Percentiles rank a stretch among this genome's conserved stretches.
Conservation (phyloP, 805 yeast genomes). For the Saccharomycopsis capsularis region DNA sequence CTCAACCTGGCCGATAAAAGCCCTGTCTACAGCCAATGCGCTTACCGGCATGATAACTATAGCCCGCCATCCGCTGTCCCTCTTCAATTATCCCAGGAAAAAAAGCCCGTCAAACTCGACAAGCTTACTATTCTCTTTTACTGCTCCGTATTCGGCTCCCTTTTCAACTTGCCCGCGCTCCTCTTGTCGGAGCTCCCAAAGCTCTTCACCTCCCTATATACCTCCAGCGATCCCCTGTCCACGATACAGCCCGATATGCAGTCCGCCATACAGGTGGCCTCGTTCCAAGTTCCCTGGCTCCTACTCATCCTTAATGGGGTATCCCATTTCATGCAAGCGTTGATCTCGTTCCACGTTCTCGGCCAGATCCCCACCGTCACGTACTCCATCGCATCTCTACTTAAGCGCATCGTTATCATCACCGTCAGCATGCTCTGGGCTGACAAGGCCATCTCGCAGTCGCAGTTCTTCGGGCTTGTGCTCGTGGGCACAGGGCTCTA, state of each 20-base stretch:
- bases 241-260: neutral
- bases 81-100: neutral
- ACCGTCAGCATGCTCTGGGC: slow-evolving; percentile 59
- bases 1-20: neutral
- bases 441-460: slow-evolving; percentile 29
- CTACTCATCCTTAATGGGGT: slow-evolving; percentile 56
- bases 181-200: slow-evolving; percentile 41
- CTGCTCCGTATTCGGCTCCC: slow-evolving; percentile 63
- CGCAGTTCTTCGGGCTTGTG: slow-evolving; percentile 46
- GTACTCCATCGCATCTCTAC: slow-evolving; percentile 68
- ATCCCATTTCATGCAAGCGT: slow-evolving; percentile 63
- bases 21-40: neutral
- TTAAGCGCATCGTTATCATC: slow-evolving; percentile 66
- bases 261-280: neutral
- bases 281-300: slow-evolving; percentile 35
- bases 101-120: slow-evolving; percentile 42
- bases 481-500: slow-evolving; percentile 56
- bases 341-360: slow-evolving; percentile 66
- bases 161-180: slow-evolving; percentile 57
- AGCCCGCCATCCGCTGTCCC: neutral
- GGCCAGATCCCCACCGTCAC: slow-evolving; percentile 68
- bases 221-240: neutral
- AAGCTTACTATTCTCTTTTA: slow-evolving; percentile 64
- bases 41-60: neutral
- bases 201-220: neutral